These are phyloP conservation scores for Ophiostoma sp. DNA, from an alignment of 2,329 filamentous ascomycete genomes.

Conservation along the genomic window DNA sequence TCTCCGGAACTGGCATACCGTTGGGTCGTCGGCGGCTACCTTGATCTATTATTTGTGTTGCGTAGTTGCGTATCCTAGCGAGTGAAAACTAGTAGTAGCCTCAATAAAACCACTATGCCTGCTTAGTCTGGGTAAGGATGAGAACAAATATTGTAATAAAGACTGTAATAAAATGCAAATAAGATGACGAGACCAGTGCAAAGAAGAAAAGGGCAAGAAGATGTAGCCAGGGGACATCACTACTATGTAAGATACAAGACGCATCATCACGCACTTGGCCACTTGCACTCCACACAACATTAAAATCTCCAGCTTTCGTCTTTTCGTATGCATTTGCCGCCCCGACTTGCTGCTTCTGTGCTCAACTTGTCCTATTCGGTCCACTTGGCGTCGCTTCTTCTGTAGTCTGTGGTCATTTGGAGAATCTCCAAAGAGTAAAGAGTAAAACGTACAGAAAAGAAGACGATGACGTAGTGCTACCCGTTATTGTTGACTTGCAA, in stretches of 20 bases:
- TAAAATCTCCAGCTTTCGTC: neutral
- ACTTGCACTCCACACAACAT: slow-evolving; percentile 5
- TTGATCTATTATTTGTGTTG: neutral
- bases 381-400: neutral
- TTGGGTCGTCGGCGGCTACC: slow-evolving; percentile 1
- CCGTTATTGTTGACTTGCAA: slow-evolving; percentile 1
- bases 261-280: neutral
- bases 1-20: neutral
- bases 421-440: neutral
- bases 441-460: neutral
- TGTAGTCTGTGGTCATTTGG: neutral
- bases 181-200: no score
- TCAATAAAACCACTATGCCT: no score
- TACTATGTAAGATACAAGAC: no score
- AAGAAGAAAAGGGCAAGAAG: no score
- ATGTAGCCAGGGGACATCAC: no score
- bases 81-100: no score
- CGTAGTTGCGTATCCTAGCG: no score
- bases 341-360: neutral
- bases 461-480: neutral
- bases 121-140: no score
- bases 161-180: no score
- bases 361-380: neutral
- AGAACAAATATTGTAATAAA: no score
- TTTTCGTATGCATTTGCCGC: neutral